These are phyloP conservation scores for Penicillium rolfsii DNA, from an alignment of 2,329 filamentous ascomycete species.

Conservation along the genomic window DNA sequence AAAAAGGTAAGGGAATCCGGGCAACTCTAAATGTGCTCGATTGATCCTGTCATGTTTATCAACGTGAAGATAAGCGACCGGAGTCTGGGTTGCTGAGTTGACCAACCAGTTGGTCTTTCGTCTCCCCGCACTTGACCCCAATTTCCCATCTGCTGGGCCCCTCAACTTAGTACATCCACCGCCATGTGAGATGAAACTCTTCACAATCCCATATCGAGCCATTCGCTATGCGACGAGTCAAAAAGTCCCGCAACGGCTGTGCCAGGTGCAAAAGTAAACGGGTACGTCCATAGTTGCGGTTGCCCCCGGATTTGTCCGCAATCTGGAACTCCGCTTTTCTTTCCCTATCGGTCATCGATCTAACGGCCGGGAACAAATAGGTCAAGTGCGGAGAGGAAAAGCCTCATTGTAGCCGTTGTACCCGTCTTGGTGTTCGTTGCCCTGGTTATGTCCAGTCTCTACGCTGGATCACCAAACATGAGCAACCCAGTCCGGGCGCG, in stretches of 20 bases:
- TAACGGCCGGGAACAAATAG: slow-evolving; percentile 22
- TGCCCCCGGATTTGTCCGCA: slow-evolving; percentile 4
- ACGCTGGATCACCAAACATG: slow-evolving; percentile 44
- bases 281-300: slow-evolving; percentile 25
- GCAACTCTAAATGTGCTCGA: neutral
- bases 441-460: slow-evolving; percentile 44
- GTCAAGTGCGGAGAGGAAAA: slow-evolving; percentile 48
- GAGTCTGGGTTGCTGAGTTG: neutral
- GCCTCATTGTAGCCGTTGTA: slow-evolving; percentile 44
- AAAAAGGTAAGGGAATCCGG: slow-evolving; percentile 14
- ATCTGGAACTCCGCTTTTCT: neutral
- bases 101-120: neutral
- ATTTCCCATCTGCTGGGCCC: neutral
- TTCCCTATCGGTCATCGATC: neutral
- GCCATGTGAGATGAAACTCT: slow-evolving; percentile 11
- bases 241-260: slow-evolving; percentile 48
- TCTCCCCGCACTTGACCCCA: slow-evolving; percentile 22
- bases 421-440: slow-evolving; percentile 42
- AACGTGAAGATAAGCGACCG: neutral
- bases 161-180: slow-evolving; percentile 1
- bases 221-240: slow-evolving; percentile 42
- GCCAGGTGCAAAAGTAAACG: slow-evolving; percentile 48
- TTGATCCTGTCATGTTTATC: neutral
- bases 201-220: slow-evolving; percentile 6
- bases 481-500: slow-evolving; percentile 23